phyloP scores from a whole-genome alignment of 768 basidiomycete species.

The Russula ochroleuca region DNA sequence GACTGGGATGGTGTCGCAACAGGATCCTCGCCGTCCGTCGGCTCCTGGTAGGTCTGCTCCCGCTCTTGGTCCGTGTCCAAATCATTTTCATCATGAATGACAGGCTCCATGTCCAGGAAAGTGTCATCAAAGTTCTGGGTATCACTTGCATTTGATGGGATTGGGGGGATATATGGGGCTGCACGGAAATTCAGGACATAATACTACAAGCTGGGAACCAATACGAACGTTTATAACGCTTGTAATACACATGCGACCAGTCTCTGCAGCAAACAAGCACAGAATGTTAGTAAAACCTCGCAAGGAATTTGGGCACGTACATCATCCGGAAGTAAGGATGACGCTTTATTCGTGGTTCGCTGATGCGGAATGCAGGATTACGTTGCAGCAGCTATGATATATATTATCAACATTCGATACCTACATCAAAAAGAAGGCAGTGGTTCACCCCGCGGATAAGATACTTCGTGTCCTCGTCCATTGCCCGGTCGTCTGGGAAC shows the following conservation, averaged over 20 bases:
- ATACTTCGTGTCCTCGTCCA: conserved; percentile 93
- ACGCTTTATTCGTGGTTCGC: conserved; percentile 88
- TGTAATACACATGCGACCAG: conserved; percentile 92
- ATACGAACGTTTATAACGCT: conserved; percentile 83
- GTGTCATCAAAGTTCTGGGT: conserved; percentile 97
- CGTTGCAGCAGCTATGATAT: conserved; percentile 70
- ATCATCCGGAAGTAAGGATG: conserved; percentile 97
- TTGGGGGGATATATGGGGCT: conserved; percentile 92
- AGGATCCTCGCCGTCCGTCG: conserved; percentile 70
- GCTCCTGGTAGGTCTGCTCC: conserved; percentile 62
- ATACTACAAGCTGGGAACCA: conserved; percentile 17
- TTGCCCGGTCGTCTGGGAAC: conserved; percentile 87
- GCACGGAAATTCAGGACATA: conserved; percentile 22
- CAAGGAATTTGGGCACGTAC: conserved; percentile 35
- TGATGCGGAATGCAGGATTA: conserved; percentile 85
- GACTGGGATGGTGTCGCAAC: conserved; percentile 76
- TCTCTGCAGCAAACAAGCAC: conserved; percentile 49
- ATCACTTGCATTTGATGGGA: conserved; percentile 88
- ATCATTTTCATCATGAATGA: conserved; percentile 72
- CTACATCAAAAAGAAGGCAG: background rate
- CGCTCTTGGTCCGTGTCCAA: conserved; percentile 68
- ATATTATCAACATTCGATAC: conserved; percentile 5
- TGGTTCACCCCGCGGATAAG: conserved; percentile 84
- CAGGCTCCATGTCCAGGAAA: conserved; percentile 93
- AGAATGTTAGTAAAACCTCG: conserved; percentile 34